Evolutionary conservation across 2,329 filamentous ascomycete species (phyloP), one percentile per base, ranked within the genome.

Genomic region (Ascochyta rabiei): DNA sequence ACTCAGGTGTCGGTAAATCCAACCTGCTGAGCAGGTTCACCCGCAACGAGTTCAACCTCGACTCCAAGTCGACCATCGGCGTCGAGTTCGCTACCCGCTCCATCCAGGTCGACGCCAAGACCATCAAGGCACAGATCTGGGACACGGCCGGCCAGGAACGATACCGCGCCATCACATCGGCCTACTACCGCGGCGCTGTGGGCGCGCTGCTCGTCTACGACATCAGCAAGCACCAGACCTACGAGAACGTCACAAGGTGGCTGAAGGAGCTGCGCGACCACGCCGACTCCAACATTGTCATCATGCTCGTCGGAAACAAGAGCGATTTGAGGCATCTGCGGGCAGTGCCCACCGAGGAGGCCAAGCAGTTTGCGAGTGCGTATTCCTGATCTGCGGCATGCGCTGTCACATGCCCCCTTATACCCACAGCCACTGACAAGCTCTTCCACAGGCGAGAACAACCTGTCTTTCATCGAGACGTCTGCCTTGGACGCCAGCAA

Each of bases 71-170:
- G 62, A 99, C 95, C 70, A 99, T 99, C 81, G 95, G 95, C 72
- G 95, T 99, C 78, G 95, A 99, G 81, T 99, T 99, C 77, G 95
- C 96, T 71, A 99, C 95, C 69, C 89, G 95, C 63, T 97, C 92
- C 67, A 99, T 99, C 77, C 93, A 98, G 81, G 95, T 99, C 73
- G 95, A 99, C 80, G 90, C 90, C 75, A 99, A 99, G 86, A 99
- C 95, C 63, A 99, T 99, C 87, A 99, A 99, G 85, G 95, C 95
- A 70, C 95, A 99, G 83, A 99, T 99, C 74, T 99, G 96, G 95
- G 95, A 99, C 83, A 99, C 95, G 56, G 95, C 95, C 66, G 95
- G 95, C 67, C 95, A 99, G 82, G 95, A 99, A 81, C 89, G 95
- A 77, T 99, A 98, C 83, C 91, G 96, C 76, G 95, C 95, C 77